phyloP scores from a whole-genome alignment of 176 grass and related monocot species.

The Luzula sylvatica region DNA sequence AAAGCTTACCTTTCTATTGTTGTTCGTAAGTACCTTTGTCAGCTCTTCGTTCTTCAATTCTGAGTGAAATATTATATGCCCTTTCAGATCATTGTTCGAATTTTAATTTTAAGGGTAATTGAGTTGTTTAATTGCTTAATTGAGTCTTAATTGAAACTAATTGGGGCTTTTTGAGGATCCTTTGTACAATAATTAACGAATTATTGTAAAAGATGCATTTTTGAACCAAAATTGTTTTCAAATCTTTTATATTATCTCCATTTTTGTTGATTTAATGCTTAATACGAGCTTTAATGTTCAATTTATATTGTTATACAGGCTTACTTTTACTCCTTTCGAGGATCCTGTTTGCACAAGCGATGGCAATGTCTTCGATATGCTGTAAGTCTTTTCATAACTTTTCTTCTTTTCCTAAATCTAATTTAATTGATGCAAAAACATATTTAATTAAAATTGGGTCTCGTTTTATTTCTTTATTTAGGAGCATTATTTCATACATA shows the following conservation, averaged over 20 bases:
- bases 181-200: too few species aligned
- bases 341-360: conserved; percentile 77
- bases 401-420: not conserved
- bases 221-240: not conserved
- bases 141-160: too few species aligned
- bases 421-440: not conserved
- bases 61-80: not conserved
- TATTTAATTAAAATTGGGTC: not conserved
- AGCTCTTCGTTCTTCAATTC: not conserved
- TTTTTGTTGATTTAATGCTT: conserved; percentile 1
- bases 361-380: conserved; percentile 85
- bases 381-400: conserved; percentile 40
- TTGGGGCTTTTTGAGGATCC: too few species aligned
- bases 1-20: conserved; percentile 95
- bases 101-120: too few species aligned
- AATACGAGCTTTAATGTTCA: conserved; percentile 2
- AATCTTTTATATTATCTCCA: not conserved
- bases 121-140: too few species aligned
- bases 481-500: conserved; percentile 92
- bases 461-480: conserved; percentile 24
- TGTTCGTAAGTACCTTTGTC: conserved; percentile 47
- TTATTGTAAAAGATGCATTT: too few species aligned
- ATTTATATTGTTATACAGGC: conserved; percentile 28
- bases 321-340: conserved; percentile 85
- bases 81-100: too few species aligned